These are phyloP conservation scores for Fusarium illudens DNA, from an alignment of 2,329 filamentous ascomycete genomes.

Conservation along the genomic window DNA sequence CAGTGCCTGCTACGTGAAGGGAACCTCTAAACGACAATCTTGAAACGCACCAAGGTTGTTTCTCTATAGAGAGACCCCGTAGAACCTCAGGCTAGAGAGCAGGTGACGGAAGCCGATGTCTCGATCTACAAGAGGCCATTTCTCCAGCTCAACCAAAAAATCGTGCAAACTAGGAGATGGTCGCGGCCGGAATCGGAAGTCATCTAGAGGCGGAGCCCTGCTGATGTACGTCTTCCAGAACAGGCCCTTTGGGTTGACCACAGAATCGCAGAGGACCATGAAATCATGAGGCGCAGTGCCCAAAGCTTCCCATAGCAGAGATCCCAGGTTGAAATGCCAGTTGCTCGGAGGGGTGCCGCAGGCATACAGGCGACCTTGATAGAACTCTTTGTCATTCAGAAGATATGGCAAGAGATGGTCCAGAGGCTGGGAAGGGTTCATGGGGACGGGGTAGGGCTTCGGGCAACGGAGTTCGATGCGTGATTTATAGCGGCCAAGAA, in stretches of 20 bases:
- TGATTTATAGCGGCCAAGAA: background rate
- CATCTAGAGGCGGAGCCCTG: background rate
- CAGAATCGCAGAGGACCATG: background rate
- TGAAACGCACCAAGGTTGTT: background rate
- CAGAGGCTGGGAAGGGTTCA: background rate
- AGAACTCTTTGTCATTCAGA: background rate
- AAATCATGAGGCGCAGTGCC: background rate
- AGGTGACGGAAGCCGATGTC: background rate
- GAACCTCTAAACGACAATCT: background rate
- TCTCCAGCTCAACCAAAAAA: background rate
- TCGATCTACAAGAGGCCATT: background rate
- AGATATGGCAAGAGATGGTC: background rate
- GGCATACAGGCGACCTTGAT: background rate
- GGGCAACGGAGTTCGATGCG: background rate
- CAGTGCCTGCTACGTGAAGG: background rate
- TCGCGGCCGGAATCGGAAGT: too few relatives aligned
- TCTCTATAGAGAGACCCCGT: background rate
- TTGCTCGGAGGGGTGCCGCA: background rate
- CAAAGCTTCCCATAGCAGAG: background rate
- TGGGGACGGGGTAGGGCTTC: background rate
- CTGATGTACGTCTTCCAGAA: background rate
- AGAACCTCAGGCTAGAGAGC: background rate
- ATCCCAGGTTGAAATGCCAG: background rate
- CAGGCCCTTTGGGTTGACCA: too few relatives aligned
- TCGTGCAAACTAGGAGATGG: background rate